Base-by-base conservation (phyloP, 768 basidiomycete species). In the Lepiota venenata region DNA sequence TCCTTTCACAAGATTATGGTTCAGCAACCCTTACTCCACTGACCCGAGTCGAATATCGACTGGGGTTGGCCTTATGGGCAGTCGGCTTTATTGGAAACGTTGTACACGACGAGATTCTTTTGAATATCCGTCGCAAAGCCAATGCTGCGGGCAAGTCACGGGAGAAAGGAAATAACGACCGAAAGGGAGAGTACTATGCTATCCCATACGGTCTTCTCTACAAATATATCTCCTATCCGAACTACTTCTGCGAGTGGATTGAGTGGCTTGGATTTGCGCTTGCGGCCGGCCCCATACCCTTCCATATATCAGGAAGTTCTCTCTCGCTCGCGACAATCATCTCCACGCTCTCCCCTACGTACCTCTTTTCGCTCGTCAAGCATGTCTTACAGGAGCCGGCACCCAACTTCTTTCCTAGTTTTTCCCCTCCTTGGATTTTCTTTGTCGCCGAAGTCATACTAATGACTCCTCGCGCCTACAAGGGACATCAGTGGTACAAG, bases 181-280 rank as follows among this genome's bases (percentile, higher is more conserved):
- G 21, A 11, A 61, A 65, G 20, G 68, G 66, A 39, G 80, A 83
- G 46, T 75, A 90, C 68, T 92, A 92, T 64, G 84, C 85, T 3
- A 85, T 94, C 56, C 93, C 96, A 0, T 79, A 86, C 47, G 91
- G 89, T 0, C 78, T 82, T 18, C 72, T 96, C 15, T 97, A 88
- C 75, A 62, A 67, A 40, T 85, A 81, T 63, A 74, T 98, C 61
- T 92, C 93, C 5, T 96, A 86, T 71, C 96, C 96, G 9, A 93
- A 97, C 68, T 98, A 98, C 71, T 72, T 93, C 16, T 93, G 87
- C 70, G 96, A 98, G 66, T 98, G 96, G 96, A 55, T 88, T 52
- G 96, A 98, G 70, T 98, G 95, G 94, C 60, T 83, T 9, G 93
- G 90, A 7, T 98, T 87, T 67, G 88, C 91, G 1, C 66, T 97